Conservation (phyloP, 345 rosid genomes). For the Turnera subulata region DNA sequence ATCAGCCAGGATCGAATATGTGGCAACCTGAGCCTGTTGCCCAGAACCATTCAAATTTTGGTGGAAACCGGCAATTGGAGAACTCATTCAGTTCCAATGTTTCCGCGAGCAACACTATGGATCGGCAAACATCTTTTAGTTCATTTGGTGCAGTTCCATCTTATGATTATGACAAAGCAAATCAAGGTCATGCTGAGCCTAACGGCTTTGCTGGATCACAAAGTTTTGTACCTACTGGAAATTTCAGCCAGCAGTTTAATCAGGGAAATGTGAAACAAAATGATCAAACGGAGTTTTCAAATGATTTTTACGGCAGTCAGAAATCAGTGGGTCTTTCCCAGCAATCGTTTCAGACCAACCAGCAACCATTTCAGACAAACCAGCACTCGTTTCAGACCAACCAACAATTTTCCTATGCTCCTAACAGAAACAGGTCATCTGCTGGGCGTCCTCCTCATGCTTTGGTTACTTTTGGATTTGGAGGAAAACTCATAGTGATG, state of each 20-base stretch:
- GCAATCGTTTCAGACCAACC: conserved; percentile 52
- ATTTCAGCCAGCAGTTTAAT: conserved; percentile 43
- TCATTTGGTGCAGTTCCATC: conserved; percentile 30
- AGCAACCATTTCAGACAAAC: too few species aligned
- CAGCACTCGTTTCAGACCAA: conserved; percentile 52
- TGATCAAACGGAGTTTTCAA: conserved; percentile 44
- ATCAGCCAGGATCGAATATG: conserved; percentile 33
- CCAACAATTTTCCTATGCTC: conserved; percentile 56
- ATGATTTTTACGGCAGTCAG: conserved; percentile 50
- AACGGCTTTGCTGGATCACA: conserved; percentile 46
- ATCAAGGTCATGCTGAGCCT: conserved; percentile 39
- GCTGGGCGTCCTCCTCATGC: conserved; percentile 97
- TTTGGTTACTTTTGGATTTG: conserved; percentile 88
- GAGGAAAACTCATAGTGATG: conserved; percentile 85
- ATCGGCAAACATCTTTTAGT: conserved; percentile 34
- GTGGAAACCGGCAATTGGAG: conserved; percentile 45
- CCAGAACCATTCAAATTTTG: conserved; percentile 30
- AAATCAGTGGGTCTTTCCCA: conserved; percentile 33
- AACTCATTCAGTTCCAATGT: conserved; percentile 37
- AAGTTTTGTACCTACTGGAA: conserved; percentile 36
- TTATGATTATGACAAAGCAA: conserved; percentile 29
- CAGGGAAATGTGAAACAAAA: conserved; percentile 44
- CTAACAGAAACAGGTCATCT: conserved; percentile 60
- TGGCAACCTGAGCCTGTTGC: conserved; percentile 50
- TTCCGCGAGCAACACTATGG: conserved; percentile 35